A percentile compares a stretch with the other conserved stretches of the same genome.
Conservation (phyloP, 202 grass and related monocot species). For the Panicum virgatum region DNA sequence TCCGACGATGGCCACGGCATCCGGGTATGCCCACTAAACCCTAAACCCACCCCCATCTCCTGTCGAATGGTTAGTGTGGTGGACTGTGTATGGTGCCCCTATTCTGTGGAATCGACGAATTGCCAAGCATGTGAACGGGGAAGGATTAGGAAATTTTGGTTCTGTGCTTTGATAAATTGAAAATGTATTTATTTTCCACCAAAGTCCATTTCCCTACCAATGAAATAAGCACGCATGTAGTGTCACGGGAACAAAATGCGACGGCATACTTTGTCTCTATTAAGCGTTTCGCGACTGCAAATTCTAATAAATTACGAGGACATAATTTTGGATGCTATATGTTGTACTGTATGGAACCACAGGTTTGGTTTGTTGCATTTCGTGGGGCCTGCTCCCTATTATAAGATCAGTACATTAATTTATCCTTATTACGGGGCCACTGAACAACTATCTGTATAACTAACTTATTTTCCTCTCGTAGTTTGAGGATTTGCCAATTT, state of each 20-base stretch:
- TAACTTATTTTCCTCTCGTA: slow-evolving; percentile 34
- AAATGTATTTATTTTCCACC: neutral
- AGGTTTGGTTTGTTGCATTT: neutral
- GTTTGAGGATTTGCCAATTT: slow-evolving; percentile 85
- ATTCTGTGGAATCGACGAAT: neutral
- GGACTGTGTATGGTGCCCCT: too few species aligned
- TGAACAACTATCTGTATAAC: neutral
- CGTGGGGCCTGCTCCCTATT: neutral
- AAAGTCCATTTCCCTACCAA: neutral
- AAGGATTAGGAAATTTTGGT: neutral
- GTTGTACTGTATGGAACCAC: neutral
- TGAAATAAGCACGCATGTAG: neutral
- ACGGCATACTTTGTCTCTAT: too few species aligned
- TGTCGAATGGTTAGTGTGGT: slow-evolving; percentile 14
- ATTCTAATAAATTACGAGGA: neutral
- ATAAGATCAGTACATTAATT: neutral
- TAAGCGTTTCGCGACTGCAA: neutral
- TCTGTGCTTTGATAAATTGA: neutral
- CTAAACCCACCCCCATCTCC: neutral
- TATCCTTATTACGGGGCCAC: neutral
- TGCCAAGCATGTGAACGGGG: slow-evolving; percentile 5
- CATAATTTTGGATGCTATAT: neutral
- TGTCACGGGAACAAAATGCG: neutral
- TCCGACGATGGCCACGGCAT: slow-evolving; percentile 91
- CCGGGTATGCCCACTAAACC: slow-evolving; percentile 42